Conservation (phyloP, 1,284 basidiomycete genomes). For the Athelia psychrophila region DNA sequence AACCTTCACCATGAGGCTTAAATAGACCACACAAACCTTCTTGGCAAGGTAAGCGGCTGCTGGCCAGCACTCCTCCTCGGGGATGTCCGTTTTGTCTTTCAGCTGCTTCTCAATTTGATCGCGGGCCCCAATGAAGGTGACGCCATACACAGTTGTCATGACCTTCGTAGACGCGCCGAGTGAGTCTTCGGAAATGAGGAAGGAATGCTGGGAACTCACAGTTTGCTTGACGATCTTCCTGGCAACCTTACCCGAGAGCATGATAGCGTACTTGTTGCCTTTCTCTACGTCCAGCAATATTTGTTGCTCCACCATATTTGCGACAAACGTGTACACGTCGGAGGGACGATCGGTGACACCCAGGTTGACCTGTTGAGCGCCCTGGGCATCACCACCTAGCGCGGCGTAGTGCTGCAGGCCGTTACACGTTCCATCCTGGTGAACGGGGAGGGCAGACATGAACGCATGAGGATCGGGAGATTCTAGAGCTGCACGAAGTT, state of each 20-base stretch:
- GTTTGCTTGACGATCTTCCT: slow-evolving; percentile 99
- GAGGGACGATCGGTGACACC: slow-evolving; percentile 84
- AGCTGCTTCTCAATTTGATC: slow-evolving; percentile 95
- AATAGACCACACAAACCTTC: slow-evolving; percentile 41
- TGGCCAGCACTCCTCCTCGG: slow-evolving; percentile 69
- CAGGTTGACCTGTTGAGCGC: slow-evolving; percentile 93
- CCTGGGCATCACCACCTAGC: slow-evolving; percentile 88
- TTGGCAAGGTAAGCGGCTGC: slow-evolving; percentile 85
- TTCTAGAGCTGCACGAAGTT: slow-evolving; percentile 77
- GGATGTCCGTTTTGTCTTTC: slow-evolving; percentile 73
- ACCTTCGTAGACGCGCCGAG: slow-evolving; percentile 45
- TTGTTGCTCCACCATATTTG: slow-evolving; percentile 67
- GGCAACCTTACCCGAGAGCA: slow-evolving; percentile 80
- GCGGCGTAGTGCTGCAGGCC: slow-evolving; percentile 99
- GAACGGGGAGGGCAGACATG: slow-evolving; percentile 82
- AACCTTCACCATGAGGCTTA: background rate
- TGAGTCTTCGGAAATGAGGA: background rate
- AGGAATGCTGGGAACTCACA: slow-evolving; percentile 35
- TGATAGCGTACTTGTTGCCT: slow-evolving; percentile 55
- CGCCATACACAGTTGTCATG: slow-evolving; percentile 99
- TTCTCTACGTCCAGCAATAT: slow-evolving; percentile 42
- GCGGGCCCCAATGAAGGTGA: slow-evolving; percentile 93
- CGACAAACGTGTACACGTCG: slow-evolving; percentile 97
- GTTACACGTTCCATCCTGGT: slow-evolving; percentile 99
- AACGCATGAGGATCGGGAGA: slow-evolving; percentile 73